Evolutionary conservation across 1,284 basidiomycete species (phyloP), one percentile per base, ranked within the genome.

Genomic region (Austroboletus novae-zelandiae): DNA sequence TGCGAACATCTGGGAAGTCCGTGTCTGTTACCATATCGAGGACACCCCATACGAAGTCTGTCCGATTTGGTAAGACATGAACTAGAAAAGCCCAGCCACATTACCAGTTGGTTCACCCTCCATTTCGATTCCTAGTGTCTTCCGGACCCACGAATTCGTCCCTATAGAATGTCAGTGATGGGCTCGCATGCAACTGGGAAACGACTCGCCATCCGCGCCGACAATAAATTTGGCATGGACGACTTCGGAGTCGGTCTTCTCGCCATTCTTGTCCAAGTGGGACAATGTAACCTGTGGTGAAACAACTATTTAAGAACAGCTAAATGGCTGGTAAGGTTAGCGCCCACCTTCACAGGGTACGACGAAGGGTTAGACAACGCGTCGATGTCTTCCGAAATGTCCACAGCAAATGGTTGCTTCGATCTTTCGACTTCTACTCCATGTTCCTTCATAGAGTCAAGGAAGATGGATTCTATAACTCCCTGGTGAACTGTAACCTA

Each of bases 1-100:
- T 86, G 29, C 90, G 82, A 55, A 89, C 83, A 66, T 93, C 89
- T 0, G 91, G 89, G 61, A 92, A 89, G 64, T 90, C 74, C 11
- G 86, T 88, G n/a, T 79, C 74, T 0, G 84, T 83, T 13, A 80
- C 61, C 54, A 84, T 75, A 66, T 90, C 86, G 18, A 89, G 70
- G 10, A 89, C 87, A 17, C 87, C 88, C 88, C 87, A 91, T 31
- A 88, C 77, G 52, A 77, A 84, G 51, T 89, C 81, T 70, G 51
- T 34, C 20, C n/a, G 10, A 18, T 25, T 41, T 44, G 30, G n/a
- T 55, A 11, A 40, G 47, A 17, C 11, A 18, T 10, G 5, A 17
- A 29, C 13, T 2, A n/a, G 13, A 40, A 8, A 10, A n/a, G 5
- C 23, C 3, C 15, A 5, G 25, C 6, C 3, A 27, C 13, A 29